Base-by-base conservation (phyloP, 192 early-diverging fungal species). In the Physocladia obscura region DNA sequence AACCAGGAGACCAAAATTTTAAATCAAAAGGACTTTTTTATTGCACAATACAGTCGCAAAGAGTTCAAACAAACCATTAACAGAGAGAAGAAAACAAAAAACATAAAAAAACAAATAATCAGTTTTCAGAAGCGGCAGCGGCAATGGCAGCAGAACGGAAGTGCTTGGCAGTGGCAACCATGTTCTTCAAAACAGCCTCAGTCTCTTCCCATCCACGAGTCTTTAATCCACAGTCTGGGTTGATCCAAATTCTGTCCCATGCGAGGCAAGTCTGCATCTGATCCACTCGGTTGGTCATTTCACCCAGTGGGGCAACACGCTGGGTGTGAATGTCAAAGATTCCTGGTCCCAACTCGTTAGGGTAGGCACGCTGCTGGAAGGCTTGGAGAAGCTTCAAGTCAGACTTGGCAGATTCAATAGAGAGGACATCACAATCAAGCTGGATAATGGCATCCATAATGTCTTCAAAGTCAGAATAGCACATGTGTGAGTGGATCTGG, bases 381-480 rank as follows among this genome's bases (percentile, higher is more conserved):
- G 92, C 92, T 51, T 83, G 73, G 13, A 98, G 84, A 44, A 98
- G 91, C 85, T 97, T 97, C 76, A 93, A 86, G 78, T 98, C 96
- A 37, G 93, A 95, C 82, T 95, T 95, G 74, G 93, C 91, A 85
- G 94, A 96, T 78, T 98, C 97, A 75, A 98, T 98, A 38, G 97
- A 96, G 74, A 98, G 91, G 52, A 93, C 94, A 83, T 98, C 70
- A 36, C 79, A 94, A 84, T 98, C 96, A 61, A 98, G 81, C 77
- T 82, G 84, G 72, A 89, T 80, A 81, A 98, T 98, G 31, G 95
- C 89, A 47, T 89, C 86, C 82, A 98, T 94, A 76, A 98, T 98
- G 82, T 95, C 95, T 81, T 98, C 93, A 79, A 98, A 98, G 80
- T 98, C 97, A 78, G 89, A 91, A 89, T 98, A 98, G 84, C 96